A percentile compares a stretch with the other conserved stretches of the same genome.
Conservation (phyloP, 1,139 yeast genomes). For the Debaryomycetaceae sp. region DNA sequence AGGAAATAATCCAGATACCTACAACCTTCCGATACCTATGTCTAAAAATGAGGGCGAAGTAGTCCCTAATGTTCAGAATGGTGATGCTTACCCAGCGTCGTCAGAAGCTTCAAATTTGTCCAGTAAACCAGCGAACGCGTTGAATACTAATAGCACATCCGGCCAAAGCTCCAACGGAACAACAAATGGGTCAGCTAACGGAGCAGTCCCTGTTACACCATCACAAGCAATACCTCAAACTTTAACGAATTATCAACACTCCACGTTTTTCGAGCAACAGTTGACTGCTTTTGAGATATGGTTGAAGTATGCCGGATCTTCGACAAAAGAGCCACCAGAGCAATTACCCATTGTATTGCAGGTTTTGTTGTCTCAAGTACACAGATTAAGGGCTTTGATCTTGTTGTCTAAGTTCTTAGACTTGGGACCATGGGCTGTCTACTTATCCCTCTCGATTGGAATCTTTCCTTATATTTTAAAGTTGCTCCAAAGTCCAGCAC, state of each 20-base stretch:
- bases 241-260: slow-evolving; percentile 64
- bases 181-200: not conserved
- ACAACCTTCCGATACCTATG: slow-evolving; percentile 3
- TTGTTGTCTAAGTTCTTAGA: slow-evolving; percentile 82
- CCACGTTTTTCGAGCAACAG: slow-evolving; percentile 93
- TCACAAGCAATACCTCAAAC: slow-evolving; percentile 15
- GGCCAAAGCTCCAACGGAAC: slow-evolving; percentile 7
- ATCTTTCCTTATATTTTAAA: slow-evolving; percentile 93
- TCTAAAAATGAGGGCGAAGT: slow-evolving; percentile 3
- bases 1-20: slow-evolving; percentile 24
- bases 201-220: not conserved
- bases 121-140: slow-evolving; percentile 1
- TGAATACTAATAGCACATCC: slow-evolving; percentile 1
- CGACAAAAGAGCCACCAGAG: slow-evolving; percentile 84
- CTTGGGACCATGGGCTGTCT: slow-evolving; percentile 97
- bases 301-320: slow-evolving; percentile 83
- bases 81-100: slow-evolving; percentile 19
- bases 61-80: slow-evolving; percentile 3
- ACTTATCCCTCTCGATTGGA: slow-evolving; percentile 87
- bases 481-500: slow-evolving; percentile 90
- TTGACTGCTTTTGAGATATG: slow-evolving; percentile 94
- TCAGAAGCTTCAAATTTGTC: slow-evolving; percentile 5
- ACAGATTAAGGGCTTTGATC: slow-evolving; percentile 83
- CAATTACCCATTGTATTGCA: slow-evolving; percentile 93
- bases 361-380: slow-evolving; percentile 89